Base-by-base conservation (phyloP, 208 protist genomes). In the Trypanosoma brucei region DNA sequence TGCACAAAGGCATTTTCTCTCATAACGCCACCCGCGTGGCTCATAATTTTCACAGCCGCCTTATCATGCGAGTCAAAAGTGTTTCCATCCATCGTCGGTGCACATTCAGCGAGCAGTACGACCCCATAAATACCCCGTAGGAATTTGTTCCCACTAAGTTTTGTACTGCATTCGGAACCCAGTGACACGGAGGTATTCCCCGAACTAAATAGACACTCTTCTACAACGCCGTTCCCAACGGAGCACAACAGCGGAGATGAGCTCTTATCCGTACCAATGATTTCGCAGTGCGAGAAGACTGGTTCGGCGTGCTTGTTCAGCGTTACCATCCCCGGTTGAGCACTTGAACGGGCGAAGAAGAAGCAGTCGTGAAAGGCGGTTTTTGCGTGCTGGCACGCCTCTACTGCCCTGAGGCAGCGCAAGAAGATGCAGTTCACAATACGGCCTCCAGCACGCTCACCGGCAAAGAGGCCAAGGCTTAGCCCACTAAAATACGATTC, bases 401-500 rank as follows among this genome's bases (percentile, higher is more conserved):
- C 61, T 1, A 56, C 54, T 4, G 56, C 45, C 2, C 39, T 73
- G 9, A 34, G 13, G 48, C 68, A 73, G 34, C 40, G 39, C 22
- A 73, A 31, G 38, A 73, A 73, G 22, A 58, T 9, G 37, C 59
- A 45, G 3, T 53, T 52, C 3, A 31, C 33, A 3, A 73, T 39
- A 44, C 6, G 48, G 2, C 61, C 61, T 13, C 46, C 39, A 4
- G 42, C 61, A 31, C 35, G 13, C 13, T 55, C 59, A 11, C 64
- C 68, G 0, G 42, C 59, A n/a, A 48, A 38, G 30, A 81, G 30
- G 50, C 64, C 76, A 36, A 37, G 63, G 1, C 13, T 45, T 37
- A 78, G 39, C 13, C 40, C 59, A 50, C 70, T 68, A 61, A 83
- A 83, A 38, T 78, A 56, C 48, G 51, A 72, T 36, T 75, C 66